phyloP scores from a whole-genome alignment of 2,329 filamentous ascomycete genomes.

The Botrytis squamosa region DNA sequence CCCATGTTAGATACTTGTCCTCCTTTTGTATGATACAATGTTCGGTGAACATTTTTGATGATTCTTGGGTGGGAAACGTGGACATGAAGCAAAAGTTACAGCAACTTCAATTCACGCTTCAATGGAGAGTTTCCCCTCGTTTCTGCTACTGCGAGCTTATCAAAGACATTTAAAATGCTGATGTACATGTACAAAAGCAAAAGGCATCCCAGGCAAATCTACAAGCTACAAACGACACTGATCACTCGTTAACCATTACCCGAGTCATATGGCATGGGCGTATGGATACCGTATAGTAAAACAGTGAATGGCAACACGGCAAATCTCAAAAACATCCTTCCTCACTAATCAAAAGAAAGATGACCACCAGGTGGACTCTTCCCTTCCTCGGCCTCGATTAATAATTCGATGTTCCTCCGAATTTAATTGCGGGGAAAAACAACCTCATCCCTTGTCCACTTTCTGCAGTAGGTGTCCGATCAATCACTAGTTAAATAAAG shows the following conservation, averaged over 20 bases:
- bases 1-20: neutral
- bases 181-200: neutral
- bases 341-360: neutral
- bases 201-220: neutral
- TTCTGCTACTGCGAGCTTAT: neutral
- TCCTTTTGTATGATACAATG: neutral
- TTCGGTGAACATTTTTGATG: neutral
- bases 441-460: slow-evolving; percentile 4
- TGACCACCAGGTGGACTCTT: neutral
- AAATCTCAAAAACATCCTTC: neutral
- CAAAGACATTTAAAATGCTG: neutral
- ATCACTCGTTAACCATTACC: neutral
- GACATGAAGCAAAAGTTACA: neutral
- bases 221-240: neutral
- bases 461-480: slow-evolving; percentile 2
- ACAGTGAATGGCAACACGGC: neutral
- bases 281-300: neutral
- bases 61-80: neutral
- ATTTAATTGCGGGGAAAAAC: slow-evolving; percentile 14
- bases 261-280: neutral
- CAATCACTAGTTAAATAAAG: slow-evolving; percentile 8
- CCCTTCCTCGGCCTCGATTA: neutral
- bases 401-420: neutral
- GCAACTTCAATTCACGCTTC: neutral
- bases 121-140: neutral